Base-by-base conservation (phyloP, 2,329 filamentous ascomycete species). In the Aotearoamyces nothofagi region DNA sequence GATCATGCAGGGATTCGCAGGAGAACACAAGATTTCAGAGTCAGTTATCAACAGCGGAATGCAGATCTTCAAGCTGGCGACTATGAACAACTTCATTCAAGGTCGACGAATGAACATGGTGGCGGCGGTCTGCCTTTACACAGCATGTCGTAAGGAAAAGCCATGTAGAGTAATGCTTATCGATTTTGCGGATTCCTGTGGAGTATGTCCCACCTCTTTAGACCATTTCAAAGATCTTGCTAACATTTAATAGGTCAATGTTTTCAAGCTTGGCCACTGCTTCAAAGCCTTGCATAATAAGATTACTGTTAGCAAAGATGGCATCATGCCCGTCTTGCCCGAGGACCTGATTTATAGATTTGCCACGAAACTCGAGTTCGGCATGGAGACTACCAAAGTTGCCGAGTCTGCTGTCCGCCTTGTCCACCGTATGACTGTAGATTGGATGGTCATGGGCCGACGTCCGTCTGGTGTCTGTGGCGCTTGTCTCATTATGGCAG, bases 361-460 rank as follows among this genome's bases (percentile, higher is more conserved):
- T 48, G 84, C 86, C 29, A 74, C 75, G 34, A 86, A 87, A 50
- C 76, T 98, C 29, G 87, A 98, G 48, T 98, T 98, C 44, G 81
- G 77, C 30, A 63, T 76, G 20, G 69, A 78, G 38, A 86, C 79
- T 10, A 76, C 79, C 49, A 78, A 79, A 41, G 84, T 98, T 9
- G 86, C 84, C 23, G 72, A 80, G 41, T 84, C 94, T 45, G 90
- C 90, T 5, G 75, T 86, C 32, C 74, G 79, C 31, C 78, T 98
- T 29, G 75, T 93, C 32, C 76, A 79, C 51, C 77, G 90, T 36
- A 96, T 98, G 90, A 86, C 82, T 39, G 67, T 82, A 30, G 90
- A 98, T 55, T 96, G 90, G 86, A 96, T 98, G 71, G 78, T 86
- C 26, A 83, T 86, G 49, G 90, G 90, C 43, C 79, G 90, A 45